phyloP scores from a whole-genome alignment of 176 grass and related monocot genomes.

The Pontederia paniculata region DNA sequence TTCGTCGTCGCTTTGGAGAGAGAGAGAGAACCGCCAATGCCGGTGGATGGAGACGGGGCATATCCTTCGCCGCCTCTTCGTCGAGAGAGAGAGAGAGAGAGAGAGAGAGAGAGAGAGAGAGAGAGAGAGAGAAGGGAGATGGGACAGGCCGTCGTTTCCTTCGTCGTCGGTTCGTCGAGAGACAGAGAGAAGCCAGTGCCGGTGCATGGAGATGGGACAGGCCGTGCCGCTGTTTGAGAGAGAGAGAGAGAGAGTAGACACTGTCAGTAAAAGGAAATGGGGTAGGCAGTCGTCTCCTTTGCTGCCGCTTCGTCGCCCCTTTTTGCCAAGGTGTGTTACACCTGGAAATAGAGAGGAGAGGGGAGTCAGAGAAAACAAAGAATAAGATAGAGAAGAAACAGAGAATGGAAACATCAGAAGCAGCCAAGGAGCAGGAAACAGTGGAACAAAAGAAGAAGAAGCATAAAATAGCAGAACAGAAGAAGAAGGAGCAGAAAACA shows the following conservation, averaged over 20 bases:
- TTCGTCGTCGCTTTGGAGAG: neutral
- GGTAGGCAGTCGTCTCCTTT: neutral
- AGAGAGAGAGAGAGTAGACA: neutral
- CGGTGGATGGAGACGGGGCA: too few relatives aligned
- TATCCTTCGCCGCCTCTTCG: neutral
- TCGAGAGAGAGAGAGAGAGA: neutral
- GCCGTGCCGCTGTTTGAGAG: neutral
- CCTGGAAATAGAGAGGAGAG: too few relatives aligned
- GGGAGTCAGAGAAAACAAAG: too few relatives aligned
- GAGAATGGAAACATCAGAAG: too few relatives aligned
- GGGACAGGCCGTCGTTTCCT: neutral
- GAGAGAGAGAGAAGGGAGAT: neutral
- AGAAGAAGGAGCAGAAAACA: too few relatives aligned
- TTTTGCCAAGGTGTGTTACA: too few relatives aligned
- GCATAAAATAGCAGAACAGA: too few relatives aligned
- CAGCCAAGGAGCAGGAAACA: too few relatives aligned
- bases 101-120: neutral
- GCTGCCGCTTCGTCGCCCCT: neutral
- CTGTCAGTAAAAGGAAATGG: neutral
- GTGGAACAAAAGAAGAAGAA: too few relatives aligned
- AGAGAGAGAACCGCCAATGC: neutral
- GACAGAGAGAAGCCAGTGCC: neutral
- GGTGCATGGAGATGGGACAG: too few relatives aligned
- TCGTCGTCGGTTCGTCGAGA: neutral
- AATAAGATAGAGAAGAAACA: too few relatives aligned